Evolutionary conservation across 768 basidiomycete genomes (phyloP).

Genomic region (Boletellus ananas): DNA sequence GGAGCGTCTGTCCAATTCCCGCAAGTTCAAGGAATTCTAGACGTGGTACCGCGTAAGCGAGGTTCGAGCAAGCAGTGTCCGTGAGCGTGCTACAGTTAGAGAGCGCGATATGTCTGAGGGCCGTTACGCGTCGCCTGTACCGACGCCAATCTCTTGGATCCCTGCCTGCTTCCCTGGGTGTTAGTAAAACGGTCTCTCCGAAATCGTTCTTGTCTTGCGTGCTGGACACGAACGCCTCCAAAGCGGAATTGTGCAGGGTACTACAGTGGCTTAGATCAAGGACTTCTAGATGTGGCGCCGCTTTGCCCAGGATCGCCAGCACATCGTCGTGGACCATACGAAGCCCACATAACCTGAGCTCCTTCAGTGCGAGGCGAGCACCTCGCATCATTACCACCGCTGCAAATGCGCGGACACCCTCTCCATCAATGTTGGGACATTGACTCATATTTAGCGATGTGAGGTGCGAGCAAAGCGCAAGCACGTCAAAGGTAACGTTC

Average conservation of each 20-base stretch:
- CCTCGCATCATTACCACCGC: conserved; percentile 42
- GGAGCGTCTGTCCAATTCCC: conserved; percentile 64
- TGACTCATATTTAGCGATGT: conserved; percentile 64
- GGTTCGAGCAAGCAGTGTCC: conserved; percentile 67
- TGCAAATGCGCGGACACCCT: conserved; percentile 53
- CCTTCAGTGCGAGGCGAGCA: conserved; percentile 51
- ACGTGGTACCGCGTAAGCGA: conserved; percentile 65
- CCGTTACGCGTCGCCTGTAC: conserved; percentile 60
- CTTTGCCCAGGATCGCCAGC: conserved; percentile 64
- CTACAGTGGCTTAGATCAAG: conserved; percentile 75
- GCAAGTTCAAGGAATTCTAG: conserved; percentile 80
- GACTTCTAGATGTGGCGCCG: conserved; percentile 69
- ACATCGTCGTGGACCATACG: conserved; percentile 54
- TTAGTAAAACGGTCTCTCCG: conserved; percentile 47
- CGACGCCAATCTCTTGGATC: conserved; percentile 46
- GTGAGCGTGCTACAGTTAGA: conserved; percentile 71
- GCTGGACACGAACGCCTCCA: conserved; percentile 69
- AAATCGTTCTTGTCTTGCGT: conserved; percentile 24
- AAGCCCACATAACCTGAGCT: conserved; percentile 66
- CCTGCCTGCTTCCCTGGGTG: conserved; percentile 62
- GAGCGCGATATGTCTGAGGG: conserved; percentile 68
- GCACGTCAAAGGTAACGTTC: conserved; percentile 67
- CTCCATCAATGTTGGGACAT: conserved; percentile 64
- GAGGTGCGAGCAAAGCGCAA: conserved; percentile 57
- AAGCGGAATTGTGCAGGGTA: conserved; percentile 67